Percentiles rank a stretch among this genome's conserved stretches.
These are phyloP conservation scores for Cymbidium sinense DNA, from an alignment of 106 monocot species.

Conservation along the genomic window DNA sequence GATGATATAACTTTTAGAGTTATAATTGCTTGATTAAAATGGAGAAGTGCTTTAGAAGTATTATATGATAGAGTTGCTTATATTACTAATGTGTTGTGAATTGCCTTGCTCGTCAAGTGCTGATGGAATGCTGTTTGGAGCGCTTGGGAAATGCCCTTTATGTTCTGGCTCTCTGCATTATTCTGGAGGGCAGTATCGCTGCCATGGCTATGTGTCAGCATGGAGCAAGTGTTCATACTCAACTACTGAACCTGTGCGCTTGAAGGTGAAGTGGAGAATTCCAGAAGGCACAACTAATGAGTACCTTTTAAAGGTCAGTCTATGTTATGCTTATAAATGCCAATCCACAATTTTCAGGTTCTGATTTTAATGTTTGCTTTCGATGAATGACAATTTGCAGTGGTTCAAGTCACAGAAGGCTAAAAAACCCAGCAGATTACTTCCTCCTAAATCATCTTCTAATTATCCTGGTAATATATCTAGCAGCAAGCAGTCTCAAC, in stretches of 20 bases:
- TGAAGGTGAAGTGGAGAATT: slow-evolving; percentile 81
- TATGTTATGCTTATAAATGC: not conserved
- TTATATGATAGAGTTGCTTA: not conserved
- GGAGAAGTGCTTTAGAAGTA: not conserved
- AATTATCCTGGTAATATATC: slow-evolving; percentile 20
- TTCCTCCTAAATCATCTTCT: slow-evolving; percentile 52
- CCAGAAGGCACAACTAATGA: slow-evolving; percentile 61
- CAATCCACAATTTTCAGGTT: not conserved
- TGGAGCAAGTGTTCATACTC: slow-evolving; percentile 96
- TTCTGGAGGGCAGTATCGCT: slow-evolving; percentile 60
- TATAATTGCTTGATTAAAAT: no score
- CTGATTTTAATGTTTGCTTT: slow-evolving; percentile 1
- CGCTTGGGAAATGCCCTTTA: slow-evolving; percentile 64
- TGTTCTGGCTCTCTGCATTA: slow-evolving; percentile 80
- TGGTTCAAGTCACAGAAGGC: slow-evolving; percentile 89
- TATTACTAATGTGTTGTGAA: not conserved
- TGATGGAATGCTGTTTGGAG: slow-evolving; percentile 97
- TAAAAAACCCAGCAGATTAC: slow-evolving; percentile 63
- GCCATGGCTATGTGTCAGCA: slow-evolving; percentile 85
- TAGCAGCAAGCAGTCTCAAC: slow-evolving; percentile 13
- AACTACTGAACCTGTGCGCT: slow-evolving; percentile 55
- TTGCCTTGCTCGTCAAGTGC: slow-evolving; percentile 43
- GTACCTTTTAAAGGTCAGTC: slow-evolving; percentile 69
- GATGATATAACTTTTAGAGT: no score
- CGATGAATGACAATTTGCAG: slow-evolving; percentile 33